phyloP scores from a whole-genome alignment of 2,329 filamentous ascomycete species.

The Lachnellula willkommii region DNA sequence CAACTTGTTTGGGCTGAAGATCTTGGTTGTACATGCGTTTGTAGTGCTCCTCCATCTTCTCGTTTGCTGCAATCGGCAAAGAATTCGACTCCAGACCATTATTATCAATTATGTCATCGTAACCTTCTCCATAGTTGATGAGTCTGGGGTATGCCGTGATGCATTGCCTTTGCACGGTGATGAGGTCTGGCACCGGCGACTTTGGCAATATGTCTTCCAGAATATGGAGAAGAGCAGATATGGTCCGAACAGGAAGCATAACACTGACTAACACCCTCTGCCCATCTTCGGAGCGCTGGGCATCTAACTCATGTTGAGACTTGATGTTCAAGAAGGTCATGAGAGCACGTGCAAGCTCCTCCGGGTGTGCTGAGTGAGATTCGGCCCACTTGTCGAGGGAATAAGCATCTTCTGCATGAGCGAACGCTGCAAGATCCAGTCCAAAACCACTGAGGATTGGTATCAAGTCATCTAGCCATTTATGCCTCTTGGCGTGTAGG shows the following conservation, averaged over 20 bases:
- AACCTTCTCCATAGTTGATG: constrained; percentile 93
- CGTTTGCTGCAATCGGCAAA: constrained; percentile 72
- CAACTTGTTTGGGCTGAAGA: constrained; percentile 77
- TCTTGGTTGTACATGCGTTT: constrained; percentile 97
- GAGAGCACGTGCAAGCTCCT: constrained; percentile 65
- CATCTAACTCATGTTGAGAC: constrained; percentile 70
- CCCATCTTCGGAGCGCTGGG: constrained; percentile 63
- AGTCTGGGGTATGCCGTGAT: constrained; percentile 89
- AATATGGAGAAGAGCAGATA: constrained; percentile 73
- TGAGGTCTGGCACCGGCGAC: constrained; percentile 60
- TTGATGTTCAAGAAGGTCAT: constrained; percentile 81
- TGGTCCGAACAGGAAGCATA: constrained; percentile 77
- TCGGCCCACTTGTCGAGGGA: constrained; percentile 78
- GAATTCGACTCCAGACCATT: constrained; percentile 79
- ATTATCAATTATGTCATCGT: constrained; percentile 82
- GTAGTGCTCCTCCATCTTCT: constrained; percentile 94
- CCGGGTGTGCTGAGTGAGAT: constrained; percentile 59
- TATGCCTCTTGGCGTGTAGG: constrained; percentile 73
- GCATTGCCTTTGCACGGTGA: constrained; percentile 76
- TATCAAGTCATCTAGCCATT: constrained; percentile 78
- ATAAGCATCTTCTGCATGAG: constrained; percentile 73
- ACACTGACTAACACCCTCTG: constrained; percentile 55
- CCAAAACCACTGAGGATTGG: constrained; percentile 64
- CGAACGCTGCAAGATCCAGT: constrained; percentile 78
- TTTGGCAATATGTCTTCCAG: constrained; percentile 65